Conservation (phyloP, 1,284 basidiomycete genomes). For the Tremellales sp. region DNA sequence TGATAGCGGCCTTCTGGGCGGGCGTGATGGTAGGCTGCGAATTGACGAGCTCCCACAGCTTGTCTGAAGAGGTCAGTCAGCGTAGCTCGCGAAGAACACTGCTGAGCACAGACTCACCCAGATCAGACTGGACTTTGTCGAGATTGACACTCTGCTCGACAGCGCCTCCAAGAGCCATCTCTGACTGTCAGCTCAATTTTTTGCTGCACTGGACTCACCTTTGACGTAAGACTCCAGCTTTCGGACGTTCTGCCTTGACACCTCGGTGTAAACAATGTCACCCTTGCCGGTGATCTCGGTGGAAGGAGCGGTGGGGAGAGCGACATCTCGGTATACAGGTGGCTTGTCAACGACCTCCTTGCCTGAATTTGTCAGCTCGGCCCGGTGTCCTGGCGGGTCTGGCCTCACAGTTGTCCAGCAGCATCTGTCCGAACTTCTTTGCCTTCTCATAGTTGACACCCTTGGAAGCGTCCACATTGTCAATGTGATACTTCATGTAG, state of each 20-base stretch:
- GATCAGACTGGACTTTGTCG: slow-evolving; percentile 94
- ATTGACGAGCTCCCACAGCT: slow-evolving; percentile 96
- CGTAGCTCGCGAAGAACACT: neutral
- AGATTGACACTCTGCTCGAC: slow-evolving; percentile 79
- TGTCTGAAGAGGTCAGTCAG: slow-evolving; percentile 50
- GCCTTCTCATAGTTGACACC: slow-evolving; percentile 90
- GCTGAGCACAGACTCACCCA: slow-evolving; percentile 50
- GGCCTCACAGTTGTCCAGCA: slow-evolving; percentile 72
- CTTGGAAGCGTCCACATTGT: slow-evolving; percentile 71
- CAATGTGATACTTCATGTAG: slow-evolving; percentile 96
- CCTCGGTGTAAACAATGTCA: slow-evolving; percentile 90
- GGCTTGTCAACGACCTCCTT: slow-evolving; percentile 42
- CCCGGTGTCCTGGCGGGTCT: neutral
- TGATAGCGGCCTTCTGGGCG: slow-evolving; percentile 96
- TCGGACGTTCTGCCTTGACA: slow-evolving; percentile 90
- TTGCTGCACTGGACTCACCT: slow-evolving; percentile 21
- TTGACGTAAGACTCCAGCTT: slow-evolving; percentile 97
- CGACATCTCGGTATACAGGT: slow-evolving; percentile 60
- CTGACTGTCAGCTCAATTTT: slow-evolving; percentile 44
- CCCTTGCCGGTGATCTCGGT: slow-evolving; percentile 91
- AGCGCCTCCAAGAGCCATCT: slow-evolving; percentile 94
- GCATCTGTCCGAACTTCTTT: slow-evolving; percentile 93
- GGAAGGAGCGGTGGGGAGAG: slow-evolving; percentile 94
- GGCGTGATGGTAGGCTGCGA: slow-evolving; percentile 94
- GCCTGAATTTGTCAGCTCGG: slow-evolving; percentile 16